Percentiles rank a stretch among this genome's conserved stretches.
Conservation (phyloP, 441 rosid genomes). For the Melastoma candidum region DNA sequence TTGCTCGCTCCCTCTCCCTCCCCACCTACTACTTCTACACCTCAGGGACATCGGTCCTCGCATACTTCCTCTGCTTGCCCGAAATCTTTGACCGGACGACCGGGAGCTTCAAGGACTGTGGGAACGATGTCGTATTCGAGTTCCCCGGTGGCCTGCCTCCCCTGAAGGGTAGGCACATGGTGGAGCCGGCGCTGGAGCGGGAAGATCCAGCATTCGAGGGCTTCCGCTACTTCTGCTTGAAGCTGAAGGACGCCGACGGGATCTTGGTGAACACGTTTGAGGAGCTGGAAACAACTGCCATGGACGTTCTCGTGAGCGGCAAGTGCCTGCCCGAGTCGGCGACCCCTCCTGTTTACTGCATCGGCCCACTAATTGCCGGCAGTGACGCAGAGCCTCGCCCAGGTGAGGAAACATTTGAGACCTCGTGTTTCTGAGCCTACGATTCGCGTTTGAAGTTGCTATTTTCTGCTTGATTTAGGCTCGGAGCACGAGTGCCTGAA, state of each 20-base stretch:
- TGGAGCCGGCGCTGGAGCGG: slow-evolving; percentile 6
- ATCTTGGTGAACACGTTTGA: slow-evolving; percentile 12
- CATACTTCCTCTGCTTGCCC: slow-evolving; percentile 7
- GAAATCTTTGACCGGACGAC: slow-evolving; percentile 3
- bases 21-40: slow-evolving; percentile 3
- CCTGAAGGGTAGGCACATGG: slow-evolving; percentile 13
- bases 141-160: slow-evolving; percentile 13
- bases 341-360: slow-evolving; percentile 9
- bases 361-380: slow-evolving; percentile 6
- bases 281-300: slow-evolving; percentile 9
- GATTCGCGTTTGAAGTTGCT: too few species aligned
- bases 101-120: slow-evolving; percentile 12
- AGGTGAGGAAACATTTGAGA: background rate
- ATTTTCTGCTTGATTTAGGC: background rate
- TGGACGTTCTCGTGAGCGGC: slow-evolving; percentile 4
- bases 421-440: too few species aligned
- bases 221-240: background rate
- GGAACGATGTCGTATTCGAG: slow-evolving; percentile 4
- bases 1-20: slow-evolving; percentile 4
- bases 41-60: slow-evolving; percentile 10
- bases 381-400: background rate
- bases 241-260: slow-evolving; percentile 11
- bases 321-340: background rate
- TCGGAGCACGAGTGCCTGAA: slow-evolving; percentile 4
- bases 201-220: slow-evolving; percentile 8